A percentile compares a stretch with the other conserved stretches of the same genome.
phyloP scores from a whole-genome alignment of 164 flowering plant species.

The Akebia trifoliata region DNA sequence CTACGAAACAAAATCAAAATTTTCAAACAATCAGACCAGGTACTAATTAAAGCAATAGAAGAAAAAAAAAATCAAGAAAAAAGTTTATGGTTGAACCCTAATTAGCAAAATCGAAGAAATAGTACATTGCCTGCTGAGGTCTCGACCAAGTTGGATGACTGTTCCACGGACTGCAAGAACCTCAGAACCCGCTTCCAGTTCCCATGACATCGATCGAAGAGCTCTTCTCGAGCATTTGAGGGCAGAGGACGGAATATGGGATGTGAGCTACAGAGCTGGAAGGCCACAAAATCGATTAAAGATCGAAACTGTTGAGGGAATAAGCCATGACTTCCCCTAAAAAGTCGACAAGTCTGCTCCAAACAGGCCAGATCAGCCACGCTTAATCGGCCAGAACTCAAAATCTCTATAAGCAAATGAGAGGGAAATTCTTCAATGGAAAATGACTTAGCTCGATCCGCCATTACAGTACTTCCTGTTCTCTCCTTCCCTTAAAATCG shows the following conservation, averaged over 20 bases:
- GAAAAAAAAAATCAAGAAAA: no score
- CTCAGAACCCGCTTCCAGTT: slow-evolving; percentile 88
- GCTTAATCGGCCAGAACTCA: slow-evolving; percentile 56
- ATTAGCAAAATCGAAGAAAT: slow-evolving; percentile 29
- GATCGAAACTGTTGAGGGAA: slow-evolving; percentile 57
- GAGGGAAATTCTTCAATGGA: slow-evolving; percentile 75
- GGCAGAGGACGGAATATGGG: slow-evolving; percentile 38
- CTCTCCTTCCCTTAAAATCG: slow-evolving; percentile 1
- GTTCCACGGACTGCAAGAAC: slow-evolving; percentile 82
- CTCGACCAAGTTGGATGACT: slow-evolving; percentile 58
- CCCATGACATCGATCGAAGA: slow-evolving; percentile 55
- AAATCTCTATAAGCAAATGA: slow-evolving; percentile 72
- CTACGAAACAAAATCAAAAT: no score
- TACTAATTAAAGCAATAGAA: no score
- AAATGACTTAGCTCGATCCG: slow-evolving; percentile 29
- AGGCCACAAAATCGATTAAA: slow-evolving; percentile 73
- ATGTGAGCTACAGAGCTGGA: slow-evolving; percentile 50
- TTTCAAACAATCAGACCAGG: no score
- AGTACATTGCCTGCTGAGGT: slow-evolving; percentile 89
- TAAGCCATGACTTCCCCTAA: slow-evolving; percentile 52
- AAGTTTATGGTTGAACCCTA: not conserved
- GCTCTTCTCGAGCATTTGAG: slow-evolving; percentile 31
- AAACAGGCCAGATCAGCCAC: slow-evolving; percentile 60
- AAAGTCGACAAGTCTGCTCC: slow-evolving; percentile 62
- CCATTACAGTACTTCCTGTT: slow-evolving; percentile 29